Conservation (phyloP, 306 rosid species). For the Senna siamea region DNA sequence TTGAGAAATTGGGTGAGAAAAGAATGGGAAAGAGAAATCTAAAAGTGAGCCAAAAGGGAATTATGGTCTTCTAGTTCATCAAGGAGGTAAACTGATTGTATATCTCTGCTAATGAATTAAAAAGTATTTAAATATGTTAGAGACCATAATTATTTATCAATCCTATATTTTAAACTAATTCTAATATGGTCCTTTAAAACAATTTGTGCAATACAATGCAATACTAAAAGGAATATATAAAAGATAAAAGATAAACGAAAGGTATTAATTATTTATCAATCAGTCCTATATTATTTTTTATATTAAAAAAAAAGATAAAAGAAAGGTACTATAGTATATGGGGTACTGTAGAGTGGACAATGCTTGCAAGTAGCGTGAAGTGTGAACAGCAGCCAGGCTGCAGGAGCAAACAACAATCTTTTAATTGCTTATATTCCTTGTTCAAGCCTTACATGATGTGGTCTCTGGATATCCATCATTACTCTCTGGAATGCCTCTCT, state of each 20-base stretch:
- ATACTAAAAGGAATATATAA: neutral
- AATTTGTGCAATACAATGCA: neutral
- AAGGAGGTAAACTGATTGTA: neutral
- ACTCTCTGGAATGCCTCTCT: too few species aligned
- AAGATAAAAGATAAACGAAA: too few species aligned
- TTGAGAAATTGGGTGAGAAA: slow-evolving; percentile 9
- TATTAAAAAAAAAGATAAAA: too few species aligned
- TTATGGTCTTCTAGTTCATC: neutral
- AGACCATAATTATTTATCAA: neutral
- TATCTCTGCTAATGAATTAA: neutral
- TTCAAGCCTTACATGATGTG: too few species aligned
- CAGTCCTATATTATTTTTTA: too few species aligned
- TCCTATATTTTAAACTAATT: neutral
- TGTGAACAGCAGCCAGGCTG: neutral
- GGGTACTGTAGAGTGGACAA: neutral
- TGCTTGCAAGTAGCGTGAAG: neutral
- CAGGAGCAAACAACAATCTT: too few species aligned
- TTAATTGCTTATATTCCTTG: neutral
- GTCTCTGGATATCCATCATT: too few species aligned
- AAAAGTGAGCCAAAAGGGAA: neutral
- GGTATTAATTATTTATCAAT: too few species aligned
- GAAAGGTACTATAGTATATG: too few species aligned
- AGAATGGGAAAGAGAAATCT: slow-evolving; percentile 1
- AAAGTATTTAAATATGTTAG: neutral
- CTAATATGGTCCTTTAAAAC: neutral